Evolutionary conservation across 2,329 filamentous ascomycete genomes (phyloP).

Genomic region (Atkinsonella hypoxylon): DNA sequence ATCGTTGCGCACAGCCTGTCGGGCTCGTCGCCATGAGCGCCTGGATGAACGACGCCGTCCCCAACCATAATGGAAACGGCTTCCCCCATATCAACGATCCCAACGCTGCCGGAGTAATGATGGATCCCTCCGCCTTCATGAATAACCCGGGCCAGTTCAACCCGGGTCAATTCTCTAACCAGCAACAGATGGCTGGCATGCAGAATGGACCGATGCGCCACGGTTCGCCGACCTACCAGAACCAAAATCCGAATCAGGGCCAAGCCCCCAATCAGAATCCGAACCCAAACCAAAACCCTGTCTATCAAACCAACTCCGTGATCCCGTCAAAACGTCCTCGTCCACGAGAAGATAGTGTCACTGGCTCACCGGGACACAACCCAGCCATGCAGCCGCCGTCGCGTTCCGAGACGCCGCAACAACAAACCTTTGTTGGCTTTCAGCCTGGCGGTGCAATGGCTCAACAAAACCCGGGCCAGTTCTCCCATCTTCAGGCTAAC

Average conservation of each 20-base stretch:
- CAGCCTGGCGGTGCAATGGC: slow-evolving; percentile 51
- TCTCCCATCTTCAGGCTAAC: slow-evolving; percentile 72
- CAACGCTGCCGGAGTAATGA: slow-evolving; percentile 45
- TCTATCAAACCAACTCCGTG: slow-evolving; percentile 74
- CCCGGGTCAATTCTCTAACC: slow-evolving; percentile 44
- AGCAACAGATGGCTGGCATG: slow-evolving; percentile 48
- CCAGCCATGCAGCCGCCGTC: slow-evolving; percentile 65
- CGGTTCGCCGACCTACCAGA: slow-evolving; percentile 64
- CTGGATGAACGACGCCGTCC: slow-evolving; percentile 61
- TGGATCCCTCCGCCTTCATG: slow-evolving; percentile 55
- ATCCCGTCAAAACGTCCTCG: slow-evolving; percentile 83
- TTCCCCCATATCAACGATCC: slow-evolving; percentile 54
- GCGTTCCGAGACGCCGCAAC: slow-evolving; percentile 85
- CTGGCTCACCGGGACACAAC: slow-evolving; percentile 67
- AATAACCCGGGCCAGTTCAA: slow-evolving; percentile 48
- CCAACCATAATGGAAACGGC: slow-evolving; percentile 59
- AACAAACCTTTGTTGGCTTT: slow-evolving; percentile 60
- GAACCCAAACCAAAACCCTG: slow-evolving; percentile 26
- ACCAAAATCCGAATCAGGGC: slow-evolving; percentile 20
- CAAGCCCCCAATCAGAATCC: not conserved
- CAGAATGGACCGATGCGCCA: slow-evolving; percentile 79
- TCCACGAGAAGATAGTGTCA: slow-evolving; percentile 71
- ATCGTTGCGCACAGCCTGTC: slow-evolving; percentile 30
- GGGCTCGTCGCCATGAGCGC: slow-evolving; percentile 50
- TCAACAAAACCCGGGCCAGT: slow-evolving; percentile 53